Evolutionary conservation across 1,284 basidiomycete genomes (phyloP).

Genomic region (Phellopilus nigrolimitatus): DNA sequence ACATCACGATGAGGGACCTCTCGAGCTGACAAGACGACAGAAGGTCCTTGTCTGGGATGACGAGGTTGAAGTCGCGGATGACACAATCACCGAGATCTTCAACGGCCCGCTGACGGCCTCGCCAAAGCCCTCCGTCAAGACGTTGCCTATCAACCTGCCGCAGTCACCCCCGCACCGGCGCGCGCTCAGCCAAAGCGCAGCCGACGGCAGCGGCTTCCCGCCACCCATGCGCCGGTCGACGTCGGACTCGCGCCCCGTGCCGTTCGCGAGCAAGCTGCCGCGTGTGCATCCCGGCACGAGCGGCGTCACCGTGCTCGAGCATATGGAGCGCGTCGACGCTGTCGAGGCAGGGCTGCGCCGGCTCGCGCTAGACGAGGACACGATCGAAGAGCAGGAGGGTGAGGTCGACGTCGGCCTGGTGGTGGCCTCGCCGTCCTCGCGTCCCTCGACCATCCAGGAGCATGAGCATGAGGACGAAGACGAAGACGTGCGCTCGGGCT

Average conservation of each 20-base stretch:
- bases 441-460: slow-evolving; percentile 18
- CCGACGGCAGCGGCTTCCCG: slow-evolving; percentile 53
- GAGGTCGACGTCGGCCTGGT: slow-evolving; percentile 44
- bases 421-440: neutral
- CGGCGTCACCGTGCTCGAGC: slow-evolving; percentile 75
- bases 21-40: slow-evolving; percentile 76
- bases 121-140: slow-evolving; percentile 54
- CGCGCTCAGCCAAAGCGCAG: slow-evolving; percentile 53
- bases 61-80: slow-evolving; percentile 70
- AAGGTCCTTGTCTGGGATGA: slow-evolving; percentile 83
- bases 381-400: slow-evolving; percentile 42
- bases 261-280: slow-evolving; percentile 74
- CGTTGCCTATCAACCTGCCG: slow-evolving; percentile 48
- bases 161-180: slow-evolving; percentile 31
- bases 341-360: slow-evolving; percentile 75
- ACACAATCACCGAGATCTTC: slow-evolving; percentile 38
- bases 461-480: slow-evolving; percentile 25
- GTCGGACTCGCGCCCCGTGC: slow-evolving; percentile 66
- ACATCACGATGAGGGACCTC: slow-evolving; percentile 72
- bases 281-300: slow-evolving; percentile 77
- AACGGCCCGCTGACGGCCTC: slow-evolving; percentile 40
- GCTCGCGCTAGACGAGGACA: slow-evolving; percentile 53
- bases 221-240: slow-evolving; percentile 60
- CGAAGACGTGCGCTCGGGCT: slow-evolving; percentile 53
- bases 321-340: slow-evolving; percentile 74